Conservation (phyloP, 208 protist genomes). For the Leishmania aethiopica region DNA sequence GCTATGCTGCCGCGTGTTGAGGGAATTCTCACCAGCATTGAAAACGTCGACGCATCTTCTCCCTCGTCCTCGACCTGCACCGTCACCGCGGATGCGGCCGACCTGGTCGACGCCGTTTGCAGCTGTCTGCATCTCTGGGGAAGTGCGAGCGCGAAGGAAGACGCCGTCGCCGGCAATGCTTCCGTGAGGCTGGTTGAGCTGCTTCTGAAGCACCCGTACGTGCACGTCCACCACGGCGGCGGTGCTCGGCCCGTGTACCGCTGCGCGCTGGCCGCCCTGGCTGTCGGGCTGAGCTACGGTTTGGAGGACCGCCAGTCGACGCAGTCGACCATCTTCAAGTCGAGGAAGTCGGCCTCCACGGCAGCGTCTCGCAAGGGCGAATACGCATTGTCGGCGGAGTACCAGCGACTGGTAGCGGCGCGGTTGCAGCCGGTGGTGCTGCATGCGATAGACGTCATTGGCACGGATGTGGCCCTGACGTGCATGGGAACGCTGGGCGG, state of each 20-base stretch:
- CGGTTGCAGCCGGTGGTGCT: constrained; percentile 44
- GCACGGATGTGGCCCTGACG: constrained; percentile 59
- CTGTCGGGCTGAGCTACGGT: constrained; percentile 49
- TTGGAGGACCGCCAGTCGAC: constrained; percentile 16
- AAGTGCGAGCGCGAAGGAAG: background rate
- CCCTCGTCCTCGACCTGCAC: background rate
- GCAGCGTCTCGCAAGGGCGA: constrained; percentile 11
- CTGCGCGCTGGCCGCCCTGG: constrained; percentile 58
- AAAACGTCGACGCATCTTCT: background rate
- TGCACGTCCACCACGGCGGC: constrained; percentile 41
- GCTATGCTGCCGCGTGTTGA: constrained; percentile 28
- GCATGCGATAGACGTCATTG: constrained; percentile 46
- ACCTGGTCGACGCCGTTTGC: constrained; percentile 67
- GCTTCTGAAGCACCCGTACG: constrained; percentile 71
- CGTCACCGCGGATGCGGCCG: constrained; percentile 33
- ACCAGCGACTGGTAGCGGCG: constrained; percentile 36
- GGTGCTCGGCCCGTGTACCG: constrained; percentile 62
- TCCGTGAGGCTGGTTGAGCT: constrained; percentile 47
- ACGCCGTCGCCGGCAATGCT: constrained; percentile 29
- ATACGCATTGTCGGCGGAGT: constrained; percentile 23
- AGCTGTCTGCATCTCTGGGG: constrained; percentile 35
- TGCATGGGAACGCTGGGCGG: constrained; percentile 73
- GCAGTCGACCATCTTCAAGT: constrained; percentile 50
- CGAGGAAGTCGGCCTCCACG: constrained; percentile 15
- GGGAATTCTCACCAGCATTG: constrained; percentile 10